A percentile compares a stretch with the other conserved stretches of the same genome.
phyloP scores from a whole-genome alignment of 2,329 filamentous ascomycete genomes.

The Knufia petricola region DNA sequence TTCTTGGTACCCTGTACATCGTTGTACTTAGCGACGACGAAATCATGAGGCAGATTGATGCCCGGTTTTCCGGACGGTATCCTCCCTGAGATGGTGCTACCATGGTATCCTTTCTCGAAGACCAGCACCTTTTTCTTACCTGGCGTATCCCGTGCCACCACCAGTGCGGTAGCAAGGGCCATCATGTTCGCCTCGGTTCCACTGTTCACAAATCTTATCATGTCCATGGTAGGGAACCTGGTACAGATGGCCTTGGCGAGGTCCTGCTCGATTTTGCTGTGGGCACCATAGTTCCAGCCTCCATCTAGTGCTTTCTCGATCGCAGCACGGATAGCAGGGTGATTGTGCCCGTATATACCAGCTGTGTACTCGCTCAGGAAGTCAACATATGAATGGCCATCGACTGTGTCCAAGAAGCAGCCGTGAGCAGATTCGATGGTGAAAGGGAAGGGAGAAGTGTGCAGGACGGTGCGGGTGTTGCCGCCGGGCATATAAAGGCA shows the following conservation, averaged over 20 bases:
- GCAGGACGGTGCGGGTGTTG: conserved; percentile 27
- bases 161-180: conserved; percentile 44
- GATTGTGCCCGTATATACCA: conserved; percentile 56
- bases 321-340: conserved; percentile 44
- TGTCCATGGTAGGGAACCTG: conserved; percentile 45
- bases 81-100: conserved; percentile 40
- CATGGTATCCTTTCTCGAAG: conserved; percentile 77
- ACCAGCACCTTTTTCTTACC: conserved; percentile 60
- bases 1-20: conserved; percentile 40
- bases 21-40: conserved; percentile 54
- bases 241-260: conserved; percentile 44
- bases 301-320: conserved; percentile 37
- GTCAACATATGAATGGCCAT: conserved; percentile 42
- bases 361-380: conserved; percentile 56
- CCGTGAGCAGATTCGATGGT: conserved; percentile 25
- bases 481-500: conserved; percentile 25
- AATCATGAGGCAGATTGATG: conserved; percentile 47
- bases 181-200: conserved; percentile 31
- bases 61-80: conserved; percentile 25
- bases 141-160: conserved; percentile 4
- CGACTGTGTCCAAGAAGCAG: conserved; percentile 26
- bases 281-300: conserved; percentile 48
- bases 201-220: conserved; percentile 54
- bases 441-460: conserved; percentile 28
- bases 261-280: conserved; percentile 42